Conservation (phyloP, 2,329 filamentous ascomycete genomes). For the Botrytis porri region DNA sequence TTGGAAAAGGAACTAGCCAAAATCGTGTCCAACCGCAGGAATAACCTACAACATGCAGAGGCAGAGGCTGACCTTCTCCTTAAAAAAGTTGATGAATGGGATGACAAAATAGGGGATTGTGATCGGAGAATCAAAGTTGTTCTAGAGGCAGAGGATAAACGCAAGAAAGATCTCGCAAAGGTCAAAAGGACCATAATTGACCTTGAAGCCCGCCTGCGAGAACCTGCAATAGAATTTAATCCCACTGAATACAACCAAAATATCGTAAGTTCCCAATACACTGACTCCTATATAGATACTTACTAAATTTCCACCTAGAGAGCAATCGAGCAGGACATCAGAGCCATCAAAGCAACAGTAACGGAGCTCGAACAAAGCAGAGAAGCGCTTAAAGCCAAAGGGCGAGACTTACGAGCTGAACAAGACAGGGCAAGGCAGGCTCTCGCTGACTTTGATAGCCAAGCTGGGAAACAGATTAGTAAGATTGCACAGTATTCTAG, state of each 20-base stretch:
- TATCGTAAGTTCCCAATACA: constrained; percentile 54
- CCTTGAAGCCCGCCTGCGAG: constrained; percentile 61
- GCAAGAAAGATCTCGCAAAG: constrained; percentile 50
- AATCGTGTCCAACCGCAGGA: constrained; percentile 54
- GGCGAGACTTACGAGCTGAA: constrained; percentile 42
- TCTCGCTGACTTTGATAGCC: constrained; percentile 63
- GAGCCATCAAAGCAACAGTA: constrained; percentile 48
- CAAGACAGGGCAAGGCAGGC: constrained; percentile 45
- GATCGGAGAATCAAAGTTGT: constrained; percentile 50
- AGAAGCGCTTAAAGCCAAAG: constrained; percentile 33
- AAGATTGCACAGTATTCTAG: constrained; percentile 58
- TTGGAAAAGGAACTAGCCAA: constrained; percentile 60
- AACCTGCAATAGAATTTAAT: constrained; percentile 66
- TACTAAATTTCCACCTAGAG: constrained; percentile 41
- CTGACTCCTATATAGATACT: background rate
- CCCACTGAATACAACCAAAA: constrained; percentile 66
- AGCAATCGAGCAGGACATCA: constrained; percentile 55
- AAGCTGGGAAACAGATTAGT: constrained; percentile 68
- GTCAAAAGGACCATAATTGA: constrained; percentile 57
- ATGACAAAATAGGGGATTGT: constrained; percentile 41
- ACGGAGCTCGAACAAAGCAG: constrained; percentile 32
- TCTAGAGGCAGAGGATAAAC: constrained; percentile 45
- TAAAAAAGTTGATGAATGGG: constrained; percentile 43
- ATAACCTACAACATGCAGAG: constrained; percentile 54
- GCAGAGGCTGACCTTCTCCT: constrained; percentile 44